Percentiles rank a stretch among this genome's conserved stretches.
phyloP scores from a whole-genome alignment of 805 yeast genomes.

The Suhomyces sp. region DNA sequence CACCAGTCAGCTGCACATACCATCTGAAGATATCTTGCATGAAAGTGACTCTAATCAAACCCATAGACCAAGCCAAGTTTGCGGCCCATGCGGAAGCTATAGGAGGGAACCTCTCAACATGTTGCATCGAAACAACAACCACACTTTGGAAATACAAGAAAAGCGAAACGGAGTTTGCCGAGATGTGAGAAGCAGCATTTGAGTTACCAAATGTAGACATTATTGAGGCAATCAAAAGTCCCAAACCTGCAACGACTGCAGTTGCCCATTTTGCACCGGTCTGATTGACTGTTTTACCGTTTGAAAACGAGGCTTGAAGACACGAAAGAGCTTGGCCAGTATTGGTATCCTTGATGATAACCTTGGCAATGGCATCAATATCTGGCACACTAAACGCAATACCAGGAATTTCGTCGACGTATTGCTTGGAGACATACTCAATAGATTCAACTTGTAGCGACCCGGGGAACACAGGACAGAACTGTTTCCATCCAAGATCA shows the following conservation, averaged over 20 bases:
- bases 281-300: slow-evolving; percentile 75
- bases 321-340: slow-evolving; percentile 58
- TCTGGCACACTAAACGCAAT: slow-evolving; percentile 86
- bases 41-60: slow-evolving; percentile 70
- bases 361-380: slow-evolving; percentile 73
- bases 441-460: slow-evolving; percentile 70
- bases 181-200: slow-evolving; percentile 82
- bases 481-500: slow-evolving; percentile 70
- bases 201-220: slow-evolving; percentile 83
- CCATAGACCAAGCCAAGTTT: slow-evolving; percentile 94
- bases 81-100: slow-evolving; percentile 91
- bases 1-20: slow-evolving; percentile 89
- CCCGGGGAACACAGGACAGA: slow-evolving; percentile 88
- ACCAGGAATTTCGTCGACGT: slow-evolving; percentile 66
- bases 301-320: slow-evolving; percentile 68
- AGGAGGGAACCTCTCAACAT: slow-evolving; percentile 85
- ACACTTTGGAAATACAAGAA: slow-evolving; percentile 87
- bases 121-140: slow-evolving; percentile 79
- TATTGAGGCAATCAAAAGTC: slow-evolving; percentile 79
- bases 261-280: slow-evolving; percentile 79
- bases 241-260: slow-evolving; percentile 84
- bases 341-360: slow-evolving; percentile 42
- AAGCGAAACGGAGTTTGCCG: slow-evolving; percentile 81
- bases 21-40: slow-evolving; percentile 85
- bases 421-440: slow-evolving; percentile 50